Percentiles rank a stretch among this genome's conserved stretches.
These are phyloP conservation scores for Macrolepiota fuliginosa DNA, from an alignment of 768 basidiomycete genomes.

Conservation along the genomic window DNA sequence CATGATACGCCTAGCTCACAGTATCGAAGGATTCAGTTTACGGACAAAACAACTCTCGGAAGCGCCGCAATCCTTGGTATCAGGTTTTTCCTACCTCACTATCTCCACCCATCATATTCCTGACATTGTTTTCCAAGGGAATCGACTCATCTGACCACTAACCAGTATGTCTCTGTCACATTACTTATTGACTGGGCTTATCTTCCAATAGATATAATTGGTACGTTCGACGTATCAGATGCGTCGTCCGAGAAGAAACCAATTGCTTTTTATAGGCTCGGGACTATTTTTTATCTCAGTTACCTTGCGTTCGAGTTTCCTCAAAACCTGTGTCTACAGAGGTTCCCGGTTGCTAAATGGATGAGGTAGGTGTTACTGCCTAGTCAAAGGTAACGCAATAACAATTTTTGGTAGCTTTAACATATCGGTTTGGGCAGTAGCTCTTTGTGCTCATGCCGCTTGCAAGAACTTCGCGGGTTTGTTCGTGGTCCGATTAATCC, in stretches of 20 bases:
- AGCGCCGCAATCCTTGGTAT: conserved; percentile 71
- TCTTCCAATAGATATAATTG: conserved; percentile 56
- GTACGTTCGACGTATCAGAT: conserved; percentile 26
- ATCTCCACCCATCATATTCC: background rate
- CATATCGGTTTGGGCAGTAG: conserved; percentile 64
- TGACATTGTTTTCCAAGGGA: conserved; percentile 33
- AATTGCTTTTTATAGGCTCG: conserved; percentile 46
- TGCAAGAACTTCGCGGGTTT: conserved; percentile 69
- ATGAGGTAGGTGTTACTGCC: conserved; percentile 51
- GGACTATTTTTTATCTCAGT: conserved; percentile 71
- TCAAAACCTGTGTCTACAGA: conserved; percentile 68
- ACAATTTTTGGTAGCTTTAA: conserved; percentile 43
- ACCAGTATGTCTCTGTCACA: conserved; percentile 43
- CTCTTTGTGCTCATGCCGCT: conserved; percentile 61
- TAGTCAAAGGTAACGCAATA: background rate
- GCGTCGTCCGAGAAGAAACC: background rate
- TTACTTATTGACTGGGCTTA: background rate
- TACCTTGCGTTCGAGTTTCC: conserved; percentile 74
- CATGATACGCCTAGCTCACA: background rate
- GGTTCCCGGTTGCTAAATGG: conserved; percentile 78
- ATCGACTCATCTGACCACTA: conserved; percentile 59
- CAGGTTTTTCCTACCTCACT: conserved; percentile 34
- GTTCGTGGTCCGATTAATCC: conserved; percentile 58
- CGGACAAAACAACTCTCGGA: conserved; percentile 75
- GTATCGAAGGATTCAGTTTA: conserved; percentile 67